Base-by-base conservation (phyloP, 2,329 filamentous ascomycete species). In the Exophiala alcalophila region DNA sequence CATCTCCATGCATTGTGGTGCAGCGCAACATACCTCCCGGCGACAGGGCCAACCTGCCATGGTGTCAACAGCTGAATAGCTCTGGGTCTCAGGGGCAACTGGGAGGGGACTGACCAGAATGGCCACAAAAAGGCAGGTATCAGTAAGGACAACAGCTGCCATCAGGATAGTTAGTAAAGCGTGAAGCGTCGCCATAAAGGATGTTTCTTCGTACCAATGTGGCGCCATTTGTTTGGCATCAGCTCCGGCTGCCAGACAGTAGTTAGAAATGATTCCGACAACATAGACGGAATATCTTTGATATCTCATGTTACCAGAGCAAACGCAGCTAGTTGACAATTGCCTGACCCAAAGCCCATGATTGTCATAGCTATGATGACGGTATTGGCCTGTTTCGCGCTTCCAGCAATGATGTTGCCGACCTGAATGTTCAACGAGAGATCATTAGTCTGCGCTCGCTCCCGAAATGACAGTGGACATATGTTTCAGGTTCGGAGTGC, bases 201-300 rank as follows among this genome's bases (percentile, higher is more conserved):
- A 9, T 21, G 24, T 37, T 15, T 23, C 14, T 15, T 14, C 29
- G 18, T 37, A 27, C 62, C 63, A 18, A 65, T 67, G 49, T 72
- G 67, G 39, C 69, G 57, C 67, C 68, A 72, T 51, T 72, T 72
- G 56, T 72, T 72, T 1, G 69, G 69, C 2, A 73, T 60, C 20
- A 73, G 62, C 20, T 47, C 38, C 20, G 44, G 36, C 23, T 34
- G n/a, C 23, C 15, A 34, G 19, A 34, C 8, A n/a, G 31, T 20
- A 34, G 11, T 34, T 34, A 34, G 31, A 20, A 10, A 23, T 11
- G 7, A 11, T 11, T 34, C 19, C 10, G 31, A 20, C 31, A 20
- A 20, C 23, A 11, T 3, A 20, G n/a, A n/a, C n/a, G n/a, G n/a
- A n/a, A n/a, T n/a, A n/a, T n/a, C n/a, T n/a, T n/a, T n/a, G n/a